Percentiles rank a stretch among this genome's conserved stretches.
Evolutionary conservation across 352 stramenopile genomes (phyloP).

Genomic region (Globisporangium splendens): DNA sequence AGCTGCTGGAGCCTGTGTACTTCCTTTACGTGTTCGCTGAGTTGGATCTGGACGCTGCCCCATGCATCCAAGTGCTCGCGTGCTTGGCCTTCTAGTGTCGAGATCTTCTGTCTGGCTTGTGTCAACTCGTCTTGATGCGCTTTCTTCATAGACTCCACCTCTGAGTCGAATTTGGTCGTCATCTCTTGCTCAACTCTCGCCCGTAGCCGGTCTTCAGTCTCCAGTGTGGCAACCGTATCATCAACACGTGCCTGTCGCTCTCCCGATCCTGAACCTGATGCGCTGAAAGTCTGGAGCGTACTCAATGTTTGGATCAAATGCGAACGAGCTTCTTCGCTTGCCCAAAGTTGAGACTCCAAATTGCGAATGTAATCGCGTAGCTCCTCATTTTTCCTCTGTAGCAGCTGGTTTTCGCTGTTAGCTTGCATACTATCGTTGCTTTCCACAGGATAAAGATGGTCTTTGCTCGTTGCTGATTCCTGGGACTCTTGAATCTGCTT

Average conservation of each 20-base stretch:
- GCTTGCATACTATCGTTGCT: neutral
- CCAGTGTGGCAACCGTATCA: neutral
- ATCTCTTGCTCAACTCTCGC: slow-evolving; percentile 1
- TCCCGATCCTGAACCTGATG: neutral
- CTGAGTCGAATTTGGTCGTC: slow-evolving; percentile 8
- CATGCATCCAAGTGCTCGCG: slow-evolving; percentile 17
- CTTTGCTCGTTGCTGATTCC: neutral
- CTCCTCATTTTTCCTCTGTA: slow-evolving; percentile 9
- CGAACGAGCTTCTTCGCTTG: slow-evolving; percentile 63
- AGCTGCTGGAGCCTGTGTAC: slow-evolving; percentile 33
- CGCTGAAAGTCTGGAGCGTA: slow-evolving; percentile 28
- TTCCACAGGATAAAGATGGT: neutral
- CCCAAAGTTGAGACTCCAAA: slow-evolving; percentile 52
- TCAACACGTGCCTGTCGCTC: neutral
- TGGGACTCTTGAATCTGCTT: neutral
- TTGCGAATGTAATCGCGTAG: slow-evolving; percentile 15
- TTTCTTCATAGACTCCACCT: slow-evolving; percentile 6
- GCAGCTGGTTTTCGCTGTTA: neutral
- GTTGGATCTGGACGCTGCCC: slow-evolving; percentile 23
- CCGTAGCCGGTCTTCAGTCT: slow-evolving; percentile 1
- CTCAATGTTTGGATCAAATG: slow-evolving; percentile 57
- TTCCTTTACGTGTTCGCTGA: slow-evolving; percentile 24
- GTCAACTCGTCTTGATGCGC: slow-evolving; percentile 7
- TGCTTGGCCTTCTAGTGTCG: slow-evolving; percentile 26
- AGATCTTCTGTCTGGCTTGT: slow-evolving; percentile 15